Evolutionary conservation across 2,329 filamentous ascomycete genomes (phyloP).

Genomic region (Capronia americana): DNA sequence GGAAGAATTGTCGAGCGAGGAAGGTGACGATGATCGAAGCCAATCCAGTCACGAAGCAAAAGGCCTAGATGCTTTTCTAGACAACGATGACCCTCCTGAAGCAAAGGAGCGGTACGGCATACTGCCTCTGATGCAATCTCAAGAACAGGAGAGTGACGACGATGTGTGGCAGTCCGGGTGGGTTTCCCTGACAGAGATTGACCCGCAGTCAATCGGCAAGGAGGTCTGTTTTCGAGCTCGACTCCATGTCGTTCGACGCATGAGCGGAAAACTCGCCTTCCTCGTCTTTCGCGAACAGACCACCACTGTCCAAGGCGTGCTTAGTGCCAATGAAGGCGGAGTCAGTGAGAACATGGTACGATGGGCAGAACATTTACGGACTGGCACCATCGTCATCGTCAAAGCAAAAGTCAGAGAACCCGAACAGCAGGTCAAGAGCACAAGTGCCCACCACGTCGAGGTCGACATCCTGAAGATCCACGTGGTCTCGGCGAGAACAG

Average conservation of each 20-base stretch:
- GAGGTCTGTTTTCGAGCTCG: conserved; percentile 67
- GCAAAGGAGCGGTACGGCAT: conserved; percentile 31
- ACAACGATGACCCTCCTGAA: conserved; percentile 34
- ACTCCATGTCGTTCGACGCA: conserved; percentile 63
- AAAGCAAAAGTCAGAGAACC: conserved; percentile 71
- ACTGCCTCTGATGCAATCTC: conserved; percentile 34
- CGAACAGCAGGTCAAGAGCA: conserved; percentile 67
- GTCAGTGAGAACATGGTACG: conserved; percentile 73
- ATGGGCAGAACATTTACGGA: conserved; percentile 76
- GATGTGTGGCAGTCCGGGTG: conserved; percentile 15
- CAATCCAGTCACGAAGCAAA: conserved; percentile 16
- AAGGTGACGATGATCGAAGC: conserved; percentile 12
- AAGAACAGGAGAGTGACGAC: conserved; percentile 19
- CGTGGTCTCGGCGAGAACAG: conserved; percentile 59
- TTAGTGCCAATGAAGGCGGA: conserved; percentile 61
- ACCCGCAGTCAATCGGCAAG: conserved; percentile 53
- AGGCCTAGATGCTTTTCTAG: conserved; percentile 30
- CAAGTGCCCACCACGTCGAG: conserved; percentile 72
- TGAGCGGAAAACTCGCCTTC: conserved; percentile 75
- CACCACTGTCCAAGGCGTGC: conserved; percentile 75
- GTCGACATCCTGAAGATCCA: conserved; percentile 67
- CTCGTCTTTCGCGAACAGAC: conserved; percentile 78
- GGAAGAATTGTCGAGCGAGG: conserved; percentile 18
- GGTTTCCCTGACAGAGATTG: conserved; percentile 27
- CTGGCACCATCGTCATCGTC: conserved; percentile 74